Base-by-base conservation (phyloP, 2,329 filamentous ascomycete genomes). In the Colletotrichum spinosum region DNA sequence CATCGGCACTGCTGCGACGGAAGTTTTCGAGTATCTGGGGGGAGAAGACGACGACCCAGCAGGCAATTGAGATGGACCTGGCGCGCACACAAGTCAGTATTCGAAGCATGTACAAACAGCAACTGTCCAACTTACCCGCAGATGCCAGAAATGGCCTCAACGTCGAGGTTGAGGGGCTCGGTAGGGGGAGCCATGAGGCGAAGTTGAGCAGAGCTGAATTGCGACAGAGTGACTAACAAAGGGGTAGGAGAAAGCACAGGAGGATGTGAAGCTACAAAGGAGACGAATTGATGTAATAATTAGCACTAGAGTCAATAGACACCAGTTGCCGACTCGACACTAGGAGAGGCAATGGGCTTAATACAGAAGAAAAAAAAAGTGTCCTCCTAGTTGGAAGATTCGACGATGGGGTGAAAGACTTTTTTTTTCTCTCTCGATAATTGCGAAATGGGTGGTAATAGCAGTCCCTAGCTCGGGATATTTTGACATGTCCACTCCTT, bases 11-110 rank as follows among this genome's bases (percentile, higher is more conserved):
- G 70, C 88, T 83, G 60, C 94, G 88, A 68, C 90, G 90, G 80
- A 97, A 97, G 76, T 97, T 97, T 74, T 97, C 93, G 71, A 97
- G 90, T 72, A 99, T 97, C 72, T 99, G 96, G 2, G 96, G 96
- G 1, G 93, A 96, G 81, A 97, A 99, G 63, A 99, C 96, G 41
- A 98, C 93, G 62, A 98, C 92, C 96, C 96, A 97, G 76, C 94
- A 97, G 55, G 94, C 94, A 75, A 99, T 97, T 50, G 93, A 97
- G 71, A 99, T 94, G 8, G 94, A 97, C 41, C 94, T 93, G 65
- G 25, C 51, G 72, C 53, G 51, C 60, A 65, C 12, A 67, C 69
- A 12, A 37, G 35, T 67, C 50, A 67, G 60, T 8, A 38, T 17
- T 13, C 48, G 10, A 33, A 12, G 15, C 9, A 33, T 53, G 7